A percentile compares a stretch with the other conserved stretches of the same genome.
Conservation (phyloP, 2,329 filamentous ascomycete species). For the Colletotrichum camelliae region DNA sequence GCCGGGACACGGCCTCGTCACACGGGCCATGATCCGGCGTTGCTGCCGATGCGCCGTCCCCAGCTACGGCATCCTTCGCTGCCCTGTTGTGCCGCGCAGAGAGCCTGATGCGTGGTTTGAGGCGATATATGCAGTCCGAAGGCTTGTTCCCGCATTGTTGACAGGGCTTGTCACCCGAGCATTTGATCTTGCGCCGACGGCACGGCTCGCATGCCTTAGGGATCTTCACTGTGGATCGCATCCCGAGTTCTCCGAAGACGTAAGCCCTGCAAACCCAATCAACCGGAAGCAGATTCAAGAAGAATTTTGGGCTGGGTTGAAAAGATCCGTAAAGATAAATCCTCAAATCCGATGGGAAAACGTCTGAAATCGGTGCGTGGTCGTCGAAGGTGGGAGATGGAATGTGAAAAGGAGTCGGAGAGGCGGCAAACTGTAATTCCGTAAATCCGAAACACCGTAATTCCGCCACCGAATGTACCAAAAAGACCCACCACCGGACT, state of each 20-base stretch:
- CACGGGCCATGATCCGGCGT: background rate
- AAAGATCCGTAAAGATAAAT: background rate
- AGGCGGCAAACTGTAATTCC: background rate
- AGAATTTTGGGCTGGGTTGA: background rate
- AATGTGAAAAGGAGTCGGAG: background rate
- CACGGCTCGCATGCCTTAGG: constrained; percentile 27
- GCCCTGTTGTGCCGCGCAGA: constrained; percentile 38
- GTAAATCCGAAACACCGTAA: constrained; percentile 10
- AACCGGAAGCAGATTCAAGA: background rate
- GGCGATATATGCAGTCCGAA: constrained; percentile 22
- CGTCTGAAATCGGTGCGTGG: background rate
- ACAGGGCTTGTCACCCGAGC: constrained; percentile 24
- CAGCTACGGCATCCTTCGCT: constrained; percentile 35
- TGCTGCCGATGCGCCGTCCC: background rate
- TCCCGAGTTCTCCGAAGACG: background rate
- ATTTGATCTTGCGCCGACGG: constrained; percentile 25
- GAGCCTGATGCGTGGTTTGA: constrained; percentile 18
- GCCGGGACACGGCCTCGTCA: background rate
- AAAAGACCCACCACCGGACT: background rate
- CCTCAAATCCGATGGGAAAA: constrained; percentile 8
- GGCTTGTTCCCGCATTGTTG: constrained; percentile 19
- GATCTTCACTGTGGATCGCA: constrained; percentile 21
- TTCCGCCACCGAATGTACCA: background rate
- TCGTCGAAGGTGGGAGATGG: background rate
- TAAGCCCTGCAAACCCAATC: background rate